Conservation (phyloP, 495 filamentous ascomycete species). For the Monascus purpureus region DNA sequence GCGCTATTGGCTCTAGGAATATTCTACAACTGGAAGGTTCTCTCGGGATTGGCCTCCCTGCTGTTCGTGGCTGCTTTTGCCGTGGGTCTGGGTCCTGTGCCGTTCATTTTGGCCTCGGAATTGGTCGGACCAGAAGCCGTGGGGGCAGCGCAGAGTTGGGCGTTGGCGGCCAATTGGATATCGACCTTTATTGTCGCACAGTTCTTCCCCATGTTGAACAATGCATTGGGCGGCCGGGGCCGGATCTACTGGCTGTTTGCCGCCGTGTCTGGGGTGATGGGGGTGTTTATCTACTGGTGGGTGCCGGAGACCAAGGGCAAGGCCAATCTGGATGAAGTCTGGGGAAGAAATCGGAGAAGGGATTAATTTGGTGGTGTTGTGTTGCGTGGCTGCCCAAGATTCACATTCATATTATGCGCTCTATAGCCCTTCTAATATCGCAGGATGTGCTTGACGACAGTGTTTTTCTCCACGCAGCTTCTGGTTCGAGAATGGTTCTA, state of each 20-base stretch:
- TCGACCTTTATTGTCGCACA: constrained; percentile 86
- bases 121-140: constrained; percentile 80
- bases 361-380: constrained; percentile 11
- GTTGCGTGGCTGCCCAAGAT: too few species aligned
- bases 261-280: constrained; percentile 49
- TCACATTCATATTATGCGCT: too few species aligned
- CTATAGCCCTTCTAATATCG: too few species aligned
- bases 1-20: constrained; percentile 67
- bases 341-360: constrained; percentile 44
- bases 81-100: constrained; percentile 82
- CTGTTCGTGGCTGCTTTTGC: constrained; percentile 82
- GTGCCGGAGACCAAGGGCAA: constrained; percentile 83
- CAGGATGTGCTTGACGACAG: too few species aligned
- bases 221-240: constrained; percentile 56
- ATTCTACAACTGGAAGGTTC: constrained; percentile 44
- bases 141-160: constrained; percentile 75
- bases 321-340: constrained; percentile 71
- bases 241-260: constrained; percentile 85
- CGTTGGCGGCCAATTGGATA: constrained; percentile 74
- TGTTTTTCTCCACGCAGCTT: too few species aligned
- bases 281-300: constrained; percentile 47
- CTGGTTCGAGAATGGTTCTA: too few species aligned
- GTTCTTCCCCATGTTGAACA: constrained; percentile 80
- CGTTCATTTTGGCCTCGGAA: constrained; percentile 84
- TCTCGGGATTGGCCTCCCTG: constrained; percentile 69